These are phyloP conservation scores for Blastomyces parvus DNA, from an alignment of 2,329 filamentous ascomycete genomes.

Conservation along the genomic window DNA sequence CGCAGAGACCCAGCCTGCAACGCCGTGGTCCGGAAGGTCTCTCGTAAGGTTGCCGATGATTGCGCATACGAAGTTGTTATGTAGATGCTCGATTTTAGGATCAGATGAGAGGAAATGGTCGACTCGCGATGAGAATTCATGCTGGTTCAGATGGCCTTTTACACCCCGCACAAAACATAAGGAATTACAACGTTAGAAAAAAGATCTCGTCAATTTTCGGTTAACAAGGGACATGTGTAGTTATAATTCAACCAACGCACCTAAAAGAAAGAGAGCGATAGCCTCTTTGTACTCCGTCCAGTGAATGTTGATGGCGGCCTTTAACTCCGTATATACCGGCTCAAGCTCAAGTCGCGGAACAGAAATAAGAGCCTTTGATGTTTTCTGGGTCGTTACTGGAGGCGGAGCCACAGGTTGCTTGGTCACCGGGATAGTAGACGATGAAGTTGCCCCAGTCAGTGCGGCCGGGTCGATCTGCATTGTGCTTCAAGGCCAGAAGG, in stretches of 20 bases:
- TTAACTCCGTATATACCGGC: constrained; percentile 53
- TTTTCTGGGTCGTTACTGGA: constrained; percentile 33
- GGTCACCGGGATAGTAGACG: constrained; percentile 20
- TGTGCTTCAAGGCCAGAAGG: constrained; percentile 22
- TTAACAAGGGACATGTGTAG: background rate
- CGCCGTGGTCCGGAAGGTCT: constrained; percentile 52
- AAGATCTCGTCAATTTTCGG: constrained; percentile 4
- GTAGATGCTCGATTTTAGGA: constrained; percentile 47
- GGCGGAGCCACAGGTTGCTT: constrained; percentile 22
- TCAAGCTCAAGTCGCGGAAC: constrained; percentile 55
- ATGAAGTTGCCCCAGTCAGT: constrained; percentile 35
- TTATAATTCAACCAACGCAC: constrained; percentile 32
- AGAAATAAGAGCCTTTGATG: constrained; percentile 42
- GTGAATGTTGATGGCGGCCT: constrained; percentile 49
- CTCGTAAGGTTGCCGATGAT: constrained; percentile 51
- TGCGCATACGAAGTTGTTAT: constrained; percentile 53
- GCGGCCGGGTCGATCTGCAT: constrained; percentile 40
- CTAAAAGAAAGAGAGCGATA: constrained; percentile 48
- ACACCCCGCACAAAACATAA: constrained; percentile 10
- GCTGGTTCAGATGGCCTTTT: constrained; percentile 50
- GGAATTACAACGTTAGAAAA: constrained; percentile 5
- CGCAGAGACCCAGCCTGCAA: constrained; percentile 55
- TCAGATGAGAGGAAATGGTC: constrained; percentile 46
- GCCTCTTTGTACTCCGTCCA: constrained; percentile 54
- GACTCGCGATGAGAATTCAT: constrained; percentile 49